Evolutionary conservation across 1,284 basidiomycete genomes (phyloP), one percentile per base, ranked within the genome.

Genomic region (Meira nashicola): DNA sequence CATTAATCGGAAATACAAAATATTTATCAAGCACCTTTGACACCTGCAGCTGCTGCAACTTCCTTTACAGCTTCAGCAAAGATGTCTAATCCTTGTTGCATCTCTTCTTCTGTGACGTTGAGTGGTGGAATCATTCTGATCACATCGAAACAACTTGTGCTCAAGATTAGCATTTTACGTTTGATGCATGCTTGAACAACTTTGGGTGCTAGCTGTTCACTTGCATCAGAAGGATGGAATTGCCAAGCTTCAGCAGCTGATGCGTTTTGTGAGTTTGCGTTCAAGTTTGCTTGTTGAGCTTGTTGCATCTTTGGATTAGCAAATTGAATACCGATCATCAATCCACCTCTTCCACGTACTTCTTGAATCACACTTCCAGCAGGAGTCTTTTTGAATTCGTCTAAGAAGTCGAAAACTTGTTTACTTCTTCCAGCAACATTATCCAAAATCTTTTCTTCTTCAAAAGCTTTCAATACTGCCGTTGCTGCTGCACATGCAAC

Each of bases 241-340:
- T n/a, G 50, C 50, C 50, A 53, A 2, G 50, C 21, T 14, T 53
- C 28, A n/a, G 12, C 51, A 14, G 61, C 53, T 19, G 52, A 49
- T 38, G 39, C 21, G 43, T 66, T 68, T 33, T 62, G 44, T 54
- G 33, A 1, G 57, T 41, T 38, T 54, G 50, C 50, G 38, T 53
- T 53, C 11, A 53, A 12, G 21, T 5, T 17, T 48, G 17, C 14
- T 33, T 39, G n/a, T 17, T 33, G 23, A 2, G 50, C 17, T 28
- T 19, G 7, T 25, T 53, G 33, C 37, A 25, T 46, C 15, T 37
- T 39, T 14, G 50, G 50, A 23, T 53, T 49, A 5, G 53, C 43
- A 49, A 77, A 76, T 86, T 77, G 74, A 23, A 77, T 62, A 11
- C 73, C 74, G 19, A 77, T 67, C 74, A 77, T 77, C 4, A 77